phyloP scores from a whole-genome alignment of 164 flowering plant species.

The Tinospora cordifolia region DNA sequence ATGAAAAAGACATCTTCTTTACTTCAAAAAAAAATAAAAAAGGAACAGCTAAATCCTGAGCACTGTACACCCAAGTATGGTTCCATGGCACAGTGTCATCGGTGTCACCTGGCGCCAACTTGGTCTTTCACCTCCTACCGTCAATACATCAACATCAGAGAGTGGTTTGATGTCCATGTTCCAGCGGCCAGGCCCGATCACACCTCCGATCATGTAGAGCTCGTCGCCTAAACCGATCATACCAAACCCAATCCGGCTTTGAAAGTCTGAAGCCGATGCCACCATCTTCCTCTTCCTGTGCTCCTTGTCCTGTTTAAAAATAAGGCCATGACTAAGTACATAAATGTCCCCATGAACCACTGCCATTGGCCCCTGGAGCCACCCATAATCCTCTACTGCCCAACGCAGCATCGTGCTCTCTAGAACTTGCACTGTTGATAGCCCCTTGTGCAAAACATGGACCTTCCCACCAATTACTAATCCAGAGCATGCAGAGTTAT shows the following conservation, averaged over 20 bases:
- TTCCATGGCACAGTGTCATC: conserved; percentile 76
- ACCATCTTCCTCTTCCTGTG: conserved; percentile 35
- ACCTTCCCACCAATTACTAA: conserved; percentile 67
- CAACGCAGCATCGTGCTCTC: conserved; percentile 41
- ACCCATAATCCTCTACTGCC: conserved; percentile 62
- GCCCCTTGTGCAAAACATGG: conserved; percentile 82
- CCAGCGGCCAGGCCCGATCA: conserved; percentile 65
- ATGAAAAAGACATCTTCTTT: neutral
- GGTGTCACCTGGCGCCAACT: conserved; percentile 70
- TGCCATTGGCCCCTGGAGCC: conserved; percentile 93
- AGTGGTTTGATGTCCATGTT: conserved; percentile 54
- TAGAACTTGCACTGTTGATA: conserved; percentile 68
- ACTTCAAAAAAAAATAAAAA: neutral
- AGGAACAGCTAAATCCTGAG: conserved; percentile 58
- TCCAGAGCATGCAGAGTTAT: conserved; percentile 76
- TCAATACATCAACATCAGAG: conserved; percentile 69
- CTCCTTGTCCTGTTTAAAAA: conserved; percentile 51
- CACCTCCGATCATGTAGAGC: conserved; percentile 81
- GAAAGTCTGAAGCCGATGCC: conserved; percentile 62
- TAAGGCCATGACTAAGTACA: conserved; percentile 65
- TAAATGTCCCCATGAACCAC: conserved; percentile 61
- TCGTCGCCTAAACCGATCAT: conserved; percentile 68
- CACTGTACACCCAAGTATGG: conserved; percentile 69
- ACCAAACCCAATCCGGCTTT: conserved; percentile 67
- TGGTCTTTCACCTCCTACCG: conserved; percentile 55